These are phyloP conservation scores for Chaetomium cochliodes DNA, from an alignment of 495 filamentous ascomycete genomes.

Conservation along the genomic window DNA sequence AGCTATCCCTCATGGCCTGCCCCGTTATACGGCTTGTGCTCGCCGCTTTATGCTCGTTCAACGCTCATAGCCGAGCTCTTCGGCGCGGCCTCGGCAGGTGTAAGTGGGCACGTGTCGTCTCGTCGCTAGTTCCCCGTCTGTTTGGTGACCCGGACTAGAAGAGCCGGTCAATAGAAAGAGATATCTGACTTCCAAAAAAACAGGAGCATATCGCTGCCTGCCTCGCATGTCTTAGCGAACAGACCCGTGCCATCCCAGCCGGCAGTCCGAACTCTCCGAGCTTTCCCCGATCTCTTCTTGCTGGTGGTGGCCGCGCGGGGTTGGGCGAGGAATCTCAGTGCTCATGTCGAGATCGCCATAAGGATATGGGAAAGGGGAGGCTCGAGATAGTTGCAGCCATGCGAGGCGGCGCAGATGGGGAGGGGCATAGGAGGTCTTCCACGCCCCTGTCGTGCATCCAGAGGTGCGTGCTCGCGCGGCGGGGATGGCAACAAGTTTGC, in stretches of 20 bases:
- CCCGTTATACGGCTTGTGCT: too few relatives aligned
- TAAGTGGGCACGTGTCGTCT: too few relatives aligned
- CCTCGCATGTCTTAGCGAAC: neutral
- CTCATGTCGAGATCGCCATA: neutral
- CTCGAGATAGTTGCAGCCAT: neutral
- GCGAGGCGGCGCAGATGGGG: neutral
- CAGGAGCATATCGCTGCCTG: too few relatives aligned
- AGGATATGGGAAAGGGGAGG: neutral
- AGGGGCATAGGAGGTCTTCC: neutral
- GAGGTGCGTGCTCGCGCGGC: slow-evolving; percentile 17
- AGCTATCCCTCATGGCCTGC: too few relatives aligned
- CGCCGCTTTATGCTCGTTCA: too few relatives aligned
- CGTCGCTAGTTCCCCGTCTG: too few relatives aligned
- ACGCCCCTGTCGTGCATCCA: slow-evolving; percentile 27
- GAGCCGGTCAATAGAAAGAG: too few relatives aligned
- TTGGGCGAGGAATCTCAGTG: neutral
- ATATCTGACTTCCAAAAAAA: too few relatives aligned
- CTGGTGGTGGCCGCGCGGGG: neutral
- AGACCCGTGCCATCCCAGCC: neutral
- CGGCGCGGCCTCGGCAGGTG: too few relatives aligned
- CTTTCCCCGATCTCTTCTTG: neutral
- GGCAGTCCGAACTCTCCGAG: neutral
- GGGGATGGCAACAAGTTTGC: neutral
- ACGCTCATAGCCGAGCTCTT: too few relatives aligned
- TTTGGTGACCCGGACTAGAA: too few relatives aligned